Conservation (phyloP, 208 protist genomes). For the Kentomonas sorsogonicus region DNA sequence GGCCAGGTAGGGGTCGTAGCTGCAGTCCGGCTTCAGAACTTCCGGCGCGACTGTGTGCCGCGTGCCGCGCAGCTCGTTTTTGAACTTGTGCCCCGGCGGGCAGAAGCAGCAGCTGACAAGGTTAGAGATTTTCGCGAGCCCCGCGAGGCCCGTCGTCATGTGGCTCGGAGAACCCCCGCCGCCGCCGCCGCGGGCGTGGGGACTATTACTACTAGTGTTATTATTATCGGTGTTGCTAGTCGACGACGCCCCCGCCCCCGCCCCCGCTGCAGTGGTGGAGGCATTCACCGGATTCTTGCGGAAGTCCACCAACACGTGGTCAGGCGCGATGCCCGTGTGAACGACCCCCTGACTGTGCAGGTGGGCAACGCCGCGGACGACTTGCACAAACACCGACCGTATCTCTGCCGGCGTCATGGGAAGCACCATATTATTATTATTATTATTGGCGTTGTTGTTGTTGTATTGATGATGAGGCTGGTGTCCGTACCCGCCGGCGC, state of each 20-base stretch:
- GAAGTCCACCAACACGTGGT: constrained; percentile 85
- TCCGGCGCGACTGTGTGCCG: constrained; percentile 84
- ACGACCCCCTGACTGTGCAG: constrained; percentile 70
- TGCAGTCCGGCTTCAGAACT: constrained; percentile 42
- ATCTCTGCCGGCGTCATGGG: constrained; percentile 8
- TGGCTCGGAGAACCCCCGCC: too few relatives aligned
- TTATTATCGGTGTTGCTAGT: too few relatives aligned
- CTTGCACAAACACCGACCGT: constrained; percentile 52
- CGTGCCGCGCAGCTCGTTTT: constrained; percentile 61
- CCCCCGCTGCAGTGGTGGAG: too few relatives aligned
- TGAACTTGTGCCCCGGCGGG: constrained; percentile 19
- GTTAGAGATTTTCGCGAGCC: constrained; percentile 62
- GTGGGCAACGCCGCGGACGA: constrained; percentile 64
- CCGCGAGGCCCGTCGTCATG: constrained; percentile 9
- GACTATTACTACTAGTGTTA: too few relatives aligned
- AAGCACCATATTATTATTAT: not conserved
- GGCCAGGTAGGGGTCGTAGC: constrained; percentile 73
- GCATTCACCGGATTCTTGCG: too few relatives aligned
- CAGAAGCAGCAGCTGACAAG: constrained; percentile 68
- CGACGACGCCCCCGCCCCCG: too few relatives aligned
- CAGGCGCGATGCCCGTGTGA: constrained; percentile 77
- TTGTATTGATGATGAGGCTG: not conserved
- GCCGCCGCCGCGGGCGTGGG: not conserved
- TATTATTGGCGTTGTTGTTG: not conserved
- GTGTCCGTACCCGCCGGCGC: not conserved